These are phyloP conservation scores for Phytophthora citrophthora DNA, from an alignment of 352 stramenopile genomes.

Conservation along the genomic window DNA sequence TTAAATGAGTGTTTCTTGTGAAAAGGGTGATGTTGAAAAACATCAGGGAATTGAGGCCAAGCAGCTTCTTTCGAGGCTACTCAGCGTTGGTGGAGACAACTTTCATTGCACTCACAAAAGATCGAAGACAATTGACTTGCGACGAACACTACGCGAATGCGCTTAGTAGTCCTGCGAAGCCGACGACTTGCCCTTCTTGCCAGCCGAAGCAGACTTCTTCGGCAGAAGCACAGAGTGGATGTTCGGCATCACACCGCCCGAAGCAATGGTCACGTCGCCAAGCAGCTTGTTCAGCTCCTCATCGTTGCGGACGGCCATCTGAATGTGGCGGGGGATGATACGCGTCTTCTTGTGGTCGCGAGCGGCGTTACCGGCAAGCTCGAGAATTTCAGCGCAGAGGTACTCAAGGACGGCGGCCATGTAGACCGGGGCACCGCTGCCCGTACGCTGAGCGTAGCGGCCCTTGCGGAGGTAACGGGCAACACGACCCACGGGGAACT, in stretches of 20 bases:
- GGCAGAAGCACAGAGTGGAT: slow-evolving; percentile 94
- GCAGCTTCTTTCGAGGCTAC: slow-evolving; percentile 11
- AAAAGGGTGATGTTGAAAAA: slow-evolving; percentile 58
- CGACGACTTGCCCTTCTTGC: slow-evolving; percentile 61
- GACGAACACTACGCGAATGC: slow-evolving; percentile 88
- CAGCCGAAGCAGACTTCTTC: slow-evolving; percentile 76
- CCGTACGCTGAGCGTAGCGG: slow-evolving; percentile 92
- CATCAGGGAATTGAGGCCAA: slow-evolving; percentile 39
- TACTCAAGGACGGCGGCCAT: slow-evolving; percentile 96
- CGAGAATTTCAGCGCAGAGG: slow-evolving; percentile 94
- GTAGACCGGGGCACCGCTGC: slow-evolving; percentile 94
- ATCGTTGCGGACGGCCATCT: slow-evolving; percentile 93
- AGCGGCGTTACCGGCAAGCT: slow-evolving; percentile 95
- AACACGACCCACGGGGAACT: slow-evolving; percentile 96
- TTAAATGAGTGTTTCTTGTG: slow-evolving; percentile 26
- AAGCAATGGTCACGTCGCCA: slow-evolving; percentile 94
- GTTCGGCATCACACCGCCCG: slow-evolving; percentile 96
- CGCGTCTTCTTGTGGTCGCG: slow-evolving; percentile 97
- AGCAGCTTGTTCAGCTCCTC: slow-evolving; percentile 97
- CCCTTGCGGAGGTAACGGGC: slow-evolving; percentile 94
- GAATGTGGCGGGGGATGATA: slow-evolving; percentile 97
- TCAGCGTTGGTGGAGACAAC: slow-evolving; percentile 64
- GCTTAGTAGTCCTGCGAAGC: slow-evolving; percentile 67
- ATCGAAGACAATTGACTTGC: slow-evolving; percentile 90
- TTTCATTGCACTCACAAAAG: slow-evolving; percentile 85